These are phyloP conservation scores for Artemisia tridentata DNA, from an alignment of 129 eudicot species.

Conservation along the genomic window DNA sequence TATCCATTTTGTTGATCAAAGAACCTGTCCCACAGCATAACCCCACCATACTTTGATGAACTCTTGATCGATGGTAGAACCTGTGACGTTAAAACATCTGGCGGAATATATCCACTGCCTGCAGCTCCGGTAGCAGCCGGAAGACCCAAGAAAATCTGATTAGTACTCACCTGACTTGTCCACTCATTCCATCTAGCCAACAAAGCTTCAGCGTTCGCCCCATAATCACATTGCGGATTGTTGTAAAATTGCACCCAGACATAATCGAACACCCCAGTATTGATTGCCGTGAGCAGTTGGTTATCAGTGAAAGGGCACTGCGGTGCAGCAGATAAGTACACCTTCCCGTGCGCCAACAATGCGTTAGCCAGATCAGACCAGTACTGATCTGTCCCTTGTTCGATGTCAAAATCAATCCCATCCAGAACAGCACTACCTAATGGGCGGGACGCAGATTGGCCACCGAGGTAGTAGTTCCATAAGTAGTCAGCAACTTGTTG, in stretches of 20 bases:
- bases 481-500: slow-evolving; percentile 44
- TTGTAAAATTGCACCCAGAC: slow-evolving; percentile 79
- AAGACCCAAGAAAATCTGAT: slow-evolving; percentile 60
- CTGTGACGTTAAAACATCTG: slow-evolving; percentile 46
- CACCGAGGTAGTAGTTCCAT: slow-evolving; percentile 57
- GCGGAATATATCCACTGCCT: slow-evolving; percentile 57
- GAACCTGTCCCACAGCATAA: slow-evolving; percentile 71
- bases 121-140: slow-evolving; percentile 61
- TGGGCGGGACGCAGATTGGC: slow-evolving; percentile 48
- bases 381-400: slow-evolving; percentile 32
- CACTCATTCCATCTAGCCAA: slow-evolving; percentile 56
- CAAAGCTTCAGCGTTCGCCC: slow-evolving; percentile 36
- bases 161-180: no score
- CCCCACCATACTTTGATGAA: slow-evolving; percentile 69
- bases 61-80: slow-evolving; percentile 57
- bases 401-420: slow-evolving; percentile 75
- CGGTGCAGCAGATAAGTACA: slow-evolving; percentile 62
- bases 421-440: slow-evolving; percentile 62
- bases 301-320: slow-evolving; percentile 64
- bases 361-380: slow-evolving; percentile 54
- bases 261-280: slow-evolving; percentile 54
- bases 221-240: slow-evolving; percentile 48
- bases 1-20: slow-evolving; percentile 40
- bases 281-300: slow-evolving; percentile 34
- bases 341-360: slow-evolving; percentile 37